These are phyloP conservation scores for Dendrobium nobile DNA, from an alignment of 106 monocot genomes.

Conservation along the genomic window DNA sequence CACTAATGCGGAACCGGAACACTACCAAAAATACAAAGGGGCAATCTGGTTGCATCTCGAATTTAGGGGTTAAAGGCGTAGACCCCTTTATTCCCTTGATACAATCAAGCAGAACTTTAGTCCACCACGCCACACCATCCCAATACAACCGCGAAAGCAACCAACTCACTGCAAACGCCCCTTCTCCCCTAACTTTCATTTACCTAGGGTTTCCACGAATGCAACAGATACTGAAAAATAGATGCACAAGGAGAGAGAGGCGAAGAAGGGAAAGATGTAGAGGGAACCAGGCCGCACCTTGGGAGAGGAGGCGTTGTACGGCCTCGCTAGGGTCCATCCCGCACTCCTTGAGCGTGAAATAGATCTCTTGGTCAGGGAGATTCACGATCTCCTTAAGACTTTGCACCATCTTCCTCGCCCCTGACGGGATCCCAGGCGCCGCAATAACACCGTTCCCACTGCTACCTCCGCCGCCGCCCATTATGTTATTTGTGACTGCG, in stretches of 20 bases:
- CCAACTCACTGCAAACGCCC: too few relatives aligned
- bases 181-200: too few relatives aligned
- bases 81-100: too few relatives aligned
- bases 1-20: too few relatives aligned
- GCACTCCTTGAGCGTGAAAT: slow-evolving; percentile 22
- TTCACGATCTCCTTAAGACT: slow-evolving; percentile 23
- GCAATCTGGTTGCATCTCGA: too few relatives aligned
- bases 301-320: slow-evolving; percentile 18
- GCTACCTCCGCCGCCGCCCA: neutral
- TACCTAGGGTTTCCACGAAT: neutral
- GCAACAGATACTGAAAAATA: neutral
- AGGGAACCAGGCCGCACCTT: slow-evolving; percentile 4
- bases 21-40: too few relatives aligned
- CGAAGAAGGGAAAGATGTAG: neutral
- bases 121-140: too few relatives aligned
- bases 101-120: too few relatives aligned
- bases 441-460: neutral
- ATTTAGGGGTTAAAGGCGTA: too few relatives aligned
- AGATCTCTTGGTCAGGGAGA: slow-evolving; percentile 16
- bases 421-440: slow-evolving; percentile 8
- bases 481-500: neutral
- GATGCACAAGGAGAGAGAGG: neutral
- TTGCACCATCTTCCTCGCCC: slow-evolving; percentile 23
- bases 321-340: slow-evolving; percentile 22
- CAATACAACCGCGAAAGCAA: too few relatives aligned